Conservation (phyloP, 352 stramenopile species). For the Phytophthora sansomeana region DNA sequence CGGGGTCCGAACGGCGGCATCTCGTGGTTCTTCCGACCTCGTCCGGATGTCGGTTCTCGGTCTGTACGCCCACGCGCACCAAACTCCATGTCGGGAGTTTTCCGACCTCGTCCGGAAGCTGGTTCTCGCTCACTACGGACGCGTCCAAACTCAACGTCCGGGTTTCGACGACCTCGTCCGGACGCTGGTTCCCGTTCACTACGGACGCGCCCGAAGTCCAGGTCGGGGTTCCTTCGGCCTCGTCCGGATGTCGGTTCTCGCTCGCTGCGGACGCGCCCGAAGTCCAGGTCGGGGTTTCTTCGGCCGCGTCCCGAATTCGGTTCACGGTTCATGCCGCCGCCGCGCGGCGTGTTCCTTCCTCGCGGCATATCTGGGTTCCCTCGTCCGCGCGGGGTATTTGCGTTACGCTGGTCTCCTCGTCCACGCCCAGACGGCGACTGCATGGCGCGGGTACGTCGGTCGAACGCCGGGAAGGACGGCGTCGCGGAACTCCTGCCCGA, state of each 20-base stretch:
- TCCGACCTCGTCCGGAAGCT: slow-evolving; percentile 16
- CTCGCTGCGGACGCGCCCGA: background rate
- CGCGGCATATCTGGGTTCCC: slow-evolving; percentile 25
- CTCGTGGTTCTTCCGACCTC: slow-evolving; percentile 13
- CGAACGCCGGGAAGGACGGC: slow-evolving; percentile 44
- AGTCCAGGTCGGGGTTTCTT: slow-evolving; percentile 15
- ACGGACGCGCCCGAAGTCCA: slow-evolving; percentile 4
- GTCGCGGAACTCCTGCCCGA: slow-evolving; percentile 28
- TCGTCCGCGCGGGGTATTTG: slow-evolving; percentile 17
- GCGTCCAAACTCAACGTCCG: background rate
- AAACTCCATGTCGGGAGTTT: slow-evolving; percentile 6
- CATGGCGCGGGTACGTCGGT: slow-evolving; percentile 28
- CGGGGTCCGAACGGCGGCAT: slow-evolving; percentile 9
- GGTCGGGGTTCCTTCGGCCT: slow-evolving; percentile 2
- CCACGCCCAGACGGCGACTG: slow-evolving; percentile 21
- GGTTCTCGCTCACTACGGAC: slow-evolving; percentile 12
- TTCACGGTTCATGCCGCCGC: slow-evolving; percentile 3
- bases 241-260: slow-evolving; percentile 21
- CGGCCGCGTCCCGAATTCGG: background rate
- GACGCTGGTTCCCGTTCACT: background rate
- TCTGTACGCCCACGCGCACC: background rate
- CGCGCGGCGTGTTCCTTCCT: slow-evolving; percentile 5
- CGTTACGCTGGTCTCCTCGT: slow-evolving; percentile 3
- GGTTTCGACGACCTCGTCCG: background rate
- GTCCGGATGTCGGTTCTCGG: slow-evolving; percentile 24